Evolutionary conservation across 1,284 basidiomycete genomes (phyloP).

Genomic region (Trichosporon ovoides): DNA sequence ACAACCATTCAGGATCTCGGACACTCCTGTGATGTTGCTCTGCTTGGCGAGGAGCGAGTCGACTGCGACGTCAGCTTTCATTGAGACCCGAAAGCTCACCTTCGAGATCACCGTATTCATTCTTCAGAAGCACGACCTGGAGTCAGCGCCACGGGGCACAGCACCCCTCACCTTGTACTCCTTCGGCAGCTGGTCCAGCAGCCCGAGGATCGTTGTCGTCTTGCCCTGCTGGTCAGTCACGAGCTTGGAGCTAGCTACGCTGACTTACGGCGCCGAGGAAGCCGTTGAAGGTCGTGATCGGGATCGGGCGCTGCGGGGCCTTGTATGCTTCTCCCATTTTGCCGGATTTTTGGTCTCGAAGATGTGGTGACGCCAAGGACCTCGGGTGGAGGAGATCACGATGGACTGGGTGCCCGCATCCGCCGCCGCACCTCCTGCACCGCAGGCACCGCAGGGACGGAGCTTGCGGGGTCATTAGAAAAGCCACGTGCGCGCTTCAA

Average conservation of each 20-base stretch:
- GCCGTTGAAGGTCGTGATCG: constrained; percentile 79
- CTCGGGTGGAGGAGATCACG: neutral
- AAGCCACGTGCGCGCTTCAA: neutral
- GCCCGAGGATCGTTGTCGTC: constrained; percentile 66
- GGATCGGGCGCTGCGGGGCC: constrained; percentile 50
- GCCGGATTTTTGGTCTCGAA: neutral
- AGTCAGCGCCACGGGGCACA: neutral
- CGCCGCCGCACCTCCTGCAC: neutral
- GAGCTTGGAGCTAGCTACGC: neutral
- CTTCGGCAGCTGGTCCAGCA: constrained; percentile 69
- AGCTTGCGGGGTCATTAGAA: neutral
- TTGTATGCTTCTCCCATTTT: constrained; percentile 10
- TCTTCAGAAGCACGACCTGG: constrained; percentile 74
- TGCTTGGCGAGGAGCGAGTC: constrained; percentile 81
- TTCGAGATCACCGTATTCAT: constrained; percentile 47
- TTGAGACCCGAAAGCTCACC: constrained; percentile 19
- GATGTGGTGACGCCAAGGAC: neutral
- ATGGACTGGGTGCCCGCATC: neutral
- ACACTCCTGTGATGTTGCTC: constrained; percentile 73
- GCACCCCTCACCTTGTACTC: constrained; percentile 55
- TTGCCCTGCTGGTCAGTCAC: constrained; percentile 43
- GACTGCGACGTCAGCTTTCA: constrained; percentile 52
- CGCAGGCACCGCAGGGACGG: neutral
- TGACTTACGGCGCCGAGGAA: constrained; percentile 52
- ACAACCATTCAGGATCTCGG: constrained; percentile 87